Conservation (phyloP, 352 stramenopile genomes). For the Thalassiosira oceanica region DNA sequence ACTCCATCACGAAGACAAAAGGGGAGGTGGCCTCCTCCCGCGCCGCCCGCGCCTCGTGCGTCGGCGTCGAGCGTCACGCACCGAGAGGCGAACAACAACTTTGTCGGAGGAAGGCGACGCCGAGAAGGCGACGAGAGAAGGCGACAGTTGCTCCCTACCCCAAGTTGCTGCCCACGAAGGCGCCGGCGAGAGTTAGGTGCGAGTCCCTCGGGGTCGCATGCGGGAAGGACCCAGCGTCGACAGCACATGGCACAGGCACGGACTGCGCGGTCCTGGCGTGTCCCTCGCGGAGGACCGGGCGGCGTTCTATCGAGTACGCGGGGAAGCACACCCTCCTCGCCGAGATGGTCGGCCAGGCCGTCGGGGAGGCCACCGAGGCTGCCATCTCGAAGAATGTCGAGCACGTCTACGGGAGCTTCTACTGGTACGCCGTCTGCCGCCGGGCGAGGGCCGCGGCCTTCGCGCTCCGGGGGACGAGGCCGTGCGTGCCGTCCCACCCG, state of each 20-base stretch:
- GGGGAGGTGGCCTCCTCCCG: too few species aligned
- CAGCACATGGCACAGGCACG: constrained; percentile 57
- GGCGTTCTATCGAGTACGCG: constrained; percentile 20
- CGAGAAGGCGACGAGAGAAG: too few species aligned
- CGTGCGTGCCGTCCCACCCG: constrained; percentile 17
- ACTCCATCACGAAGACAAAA: too few species aligned
- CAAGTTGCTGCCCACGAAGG: too few species aligned
- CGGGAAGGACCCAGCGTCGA: too few species aligned
- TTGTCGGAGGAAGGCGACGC: too few species aligned
- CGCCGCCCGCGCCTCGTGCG: too few species aligned
- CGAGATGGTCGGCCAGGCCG: constrained; percentile 49
- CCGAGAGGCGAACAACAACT: too few species aligned
- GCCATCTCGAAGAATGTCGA: constrained; percentile 45
- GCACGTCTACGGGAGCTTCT: constrained; percentile 28
- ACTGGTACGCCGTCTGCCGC: constrained; percentile 1
- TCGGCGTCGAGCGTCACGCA: too few species aligned
- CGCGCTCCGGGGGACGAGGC: constrained; percentile 10
- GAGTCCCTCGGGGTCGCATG: too few species aligned
- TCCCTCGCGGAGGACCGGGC: background rate
- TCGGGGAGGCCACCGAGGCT: constrained; percentile 33
- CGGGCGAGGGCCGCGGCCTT: background rate
- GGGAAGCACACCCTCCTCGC: constrained; percentile 48
- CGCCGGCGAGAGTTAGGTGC: too few species aligned
- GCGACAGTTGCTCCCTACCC: too few species aligned
- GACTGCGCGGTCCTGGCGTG: constrained; percentile 32